A percentile compares a stretch with the other conserved stretches of the same genome.
Conservation (phyloP, 495 filamentous ascomycete genomes). For the Physcia stellaris region DNA sequence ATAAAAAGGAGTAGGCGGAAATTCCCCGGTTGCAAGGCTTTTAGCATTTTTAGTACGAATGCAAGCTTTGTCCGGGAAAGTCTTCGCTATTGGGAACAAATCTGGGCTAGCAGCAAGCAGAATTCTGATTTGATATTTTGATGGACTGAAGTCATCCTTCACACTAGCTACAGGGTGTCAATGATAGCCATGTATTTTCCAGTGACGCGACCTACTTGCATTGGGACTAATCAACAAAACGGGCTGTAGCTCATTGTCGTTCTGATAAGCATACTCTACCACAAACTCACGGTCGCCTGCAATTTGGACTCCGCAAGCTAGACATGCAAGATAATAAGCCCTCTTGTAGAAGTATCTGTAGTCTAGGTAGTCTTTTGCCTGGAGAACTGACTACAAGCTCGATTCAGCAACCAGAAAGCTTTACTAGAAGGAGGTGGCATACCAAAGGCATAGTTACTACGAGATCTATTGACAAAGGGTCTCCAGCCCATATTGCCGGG, state of each 20-base stretch:
- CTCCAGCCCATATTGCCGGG: slow-evolving; percentile 50
- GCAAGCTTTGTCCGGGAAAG: slow-evolving; percentile 55
- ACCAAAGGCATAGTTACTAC: slow-evolving; percentile 67
- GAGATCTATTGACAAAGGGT: slow-evolving; percentile 55
- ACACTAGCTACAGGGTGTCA: slow-evolving; percentile 10
- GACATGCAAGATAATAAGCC: slow-evolving; percentile 75
- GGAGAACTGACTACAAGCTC: slow-evolving; percentile 48
- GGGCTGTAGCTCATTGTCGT: slow-evolving; percentile 69
- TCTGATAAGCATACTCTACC: slow-evolving; percentile 49
- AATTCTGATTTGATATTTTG: slow-evolving; percentile 56
- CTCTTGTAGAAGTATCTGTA: slow-evolving; percentile 90
- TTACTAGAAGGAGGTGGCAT: no score
- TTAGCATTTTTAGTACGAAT: slow-evolving; percentile 36
- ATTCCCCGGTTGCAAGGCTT: slow-evolving; percentile 23
- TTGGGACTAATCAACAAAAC: slow-evolving; percentile 43
- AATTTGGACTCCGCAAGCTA: slow-evolving; percentile 55
- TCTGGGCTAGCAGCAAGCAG: slow-evolving; percentile 54
- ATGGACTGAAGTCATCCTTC: slow-evolving; percentile 16
- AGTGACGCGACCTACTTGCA: slow-evolving; percentile 12
- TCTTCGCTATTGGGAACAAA: slow-evolving; percentile 53
- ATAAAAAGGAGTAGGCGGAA: slow-evolving; percentile 62
- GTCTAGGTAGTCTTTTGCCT: slow-evolving; percentile 90
- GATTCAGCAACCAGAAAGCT: no score
- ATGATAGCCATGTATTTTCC: no score
- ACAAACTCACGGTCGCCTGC: slow-evolving; percentile 36